Percentiles rank a stretch among this genome's conserved stretches.
phyloP scores from a whole-genome alignment of 2,329 filamentous ascomycete species.

The Colletotrichum cordylinicola region DNA sequence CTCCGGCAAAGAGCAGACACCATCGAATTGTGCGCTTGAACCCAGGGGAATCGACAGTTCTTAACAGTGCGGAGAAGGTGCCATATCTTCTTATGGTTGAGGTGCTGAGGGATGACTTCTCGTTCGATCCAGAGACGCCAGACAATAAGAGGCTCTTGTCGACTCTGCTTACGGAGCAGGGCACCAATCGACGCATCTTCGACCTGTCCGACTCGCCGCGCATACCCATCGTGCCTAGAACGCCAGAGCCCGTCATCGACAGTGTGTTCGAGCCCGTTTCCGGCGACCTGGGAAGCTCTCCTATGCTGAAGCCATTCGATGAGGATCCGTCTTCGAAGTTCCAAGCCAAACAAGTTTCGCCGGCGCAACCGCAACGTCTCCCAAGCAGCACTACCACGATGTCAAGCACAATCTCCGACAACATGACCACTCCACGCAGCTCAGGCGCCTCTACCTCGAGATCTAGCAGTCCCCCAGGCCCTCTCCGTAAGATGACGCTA shows the following conservation, averaged over 20 bases:
- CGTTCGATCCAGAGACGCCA: slow-evolving; percentile 76
- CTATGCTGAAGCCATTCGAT: slow-evolving; percentile 66
- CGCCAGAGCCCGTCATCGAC: slow-evolving; percentile 58
- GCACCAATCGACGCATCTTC: slow-evolving; percentile 66
- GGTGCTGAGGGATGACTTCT: slow-evolving; percentile 81
- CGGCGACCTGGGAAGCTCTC: slow-evolving; percentile 78
- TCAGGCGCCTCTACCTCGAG: slow-evolving; percentile 73
- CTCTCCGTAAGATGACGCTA: slow-evolving; percentile 65
- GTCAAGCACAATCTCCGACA: slow-evolving; percentile 61
- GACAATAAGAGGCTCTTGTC: slow-evolving; percentile 73
- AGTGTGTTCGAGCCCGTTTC: slow-evolving; percentile 85
- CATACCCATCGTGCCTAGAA: slow-evolving; percentile 45
- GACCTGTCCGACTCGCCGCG: slow-evolving; percentile 72
- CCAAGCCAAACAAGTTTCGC: slow-evolving; percentile 30
- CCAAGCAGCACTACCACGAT: slow-evolving; percentile 68
- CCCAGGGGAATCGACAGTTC: slow-evolving; percentile 81
- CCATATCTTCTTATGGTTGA: slow-evolving; percentile 87
- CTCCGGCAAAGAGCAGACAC: slow-evolving; percentile 77
- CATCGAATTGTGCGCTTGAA: slow-evolving; percentile 85
- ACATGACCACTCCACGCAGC: slow-evolving; percentile 69
- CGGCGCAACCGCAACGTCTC: slow-evolving; percentile 53
- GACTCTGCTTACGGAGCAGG: slow-evolving; percentile 62
- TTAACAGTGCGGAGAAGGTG: slow-evolving; percentile 87
- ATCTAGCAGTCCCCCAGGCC: slow-evolving; percentile 70
- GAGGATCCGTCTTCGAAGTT: slow-evolving; percentile 37